Conservation (phyloP, 163 green algal species). For the Prototheca wickerhamii region DNA sequence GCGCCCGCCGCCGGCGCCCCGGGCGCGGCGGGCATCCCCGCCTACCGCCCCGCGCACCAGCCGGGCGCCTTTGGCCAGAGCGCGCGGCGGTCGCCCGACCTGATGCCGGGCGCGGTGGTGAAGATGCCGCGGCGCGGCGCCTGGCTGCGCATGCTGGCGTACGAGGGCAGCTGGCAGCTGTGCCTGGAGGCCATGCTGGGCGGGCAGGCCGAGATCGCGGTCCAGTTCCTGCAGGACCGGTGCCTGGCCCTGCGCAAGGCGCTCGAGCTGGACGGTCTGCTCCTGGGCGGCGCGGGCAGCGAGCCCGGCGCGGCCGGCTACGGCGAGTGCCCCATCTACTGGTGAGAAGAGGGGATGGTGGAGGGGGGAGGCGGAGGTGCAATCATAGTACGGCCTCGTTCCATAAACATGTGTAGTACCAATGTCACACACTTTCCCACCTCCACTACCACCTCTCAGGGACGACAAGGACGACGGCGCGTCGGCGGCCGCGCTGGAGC, state of each 20-base stretch:
- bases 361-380: no score
- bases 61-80: background rate
- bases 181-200: slow-evolving; percentile 34
- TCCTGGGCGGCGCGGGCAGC: slow-evolving; percentile 24
- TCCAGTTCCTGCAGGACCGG: slow-evolving; percentile 45
- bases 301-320: slow-evolving; percentile 2
- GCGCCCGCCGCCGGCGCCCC: background rate
- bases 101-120: slow-evolving; percentile 30
- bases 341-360: background rate
- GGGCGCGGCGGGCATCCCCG: background rate
- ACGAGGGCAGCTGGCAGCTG: slow-evolving; percentile 50
- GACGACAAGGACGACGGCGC: slow-evolving; percentile 5
- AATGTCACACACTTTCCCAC: background rate
- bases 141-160: slow-evolving; percentile 65
- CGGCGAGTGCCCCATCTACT: slow-evolving; percentile 17
- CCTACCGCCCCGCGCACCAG: background rate
- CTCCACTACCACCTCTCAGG: no score
- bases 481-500: slow-evolving; percentile 1
- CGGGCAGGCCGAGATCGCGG: slow-evolving; percentile 10
- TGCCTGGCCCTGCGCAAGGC: slow-evolving; percentile 45
- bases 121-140: slow-evolving; percentile 54
- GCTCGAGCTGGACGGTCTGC: slow-evolving; percentile 30
- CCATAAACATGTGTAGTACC: background rate
- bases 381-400: no score
- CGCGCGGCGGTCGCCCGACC: no score